Percentiles rank a stretch among this genome's conserved stretches.
Evolutionary conservation across 768 basidiomycete species (phyloP).

Genomic region (Naganishia kalamii): DNA sequence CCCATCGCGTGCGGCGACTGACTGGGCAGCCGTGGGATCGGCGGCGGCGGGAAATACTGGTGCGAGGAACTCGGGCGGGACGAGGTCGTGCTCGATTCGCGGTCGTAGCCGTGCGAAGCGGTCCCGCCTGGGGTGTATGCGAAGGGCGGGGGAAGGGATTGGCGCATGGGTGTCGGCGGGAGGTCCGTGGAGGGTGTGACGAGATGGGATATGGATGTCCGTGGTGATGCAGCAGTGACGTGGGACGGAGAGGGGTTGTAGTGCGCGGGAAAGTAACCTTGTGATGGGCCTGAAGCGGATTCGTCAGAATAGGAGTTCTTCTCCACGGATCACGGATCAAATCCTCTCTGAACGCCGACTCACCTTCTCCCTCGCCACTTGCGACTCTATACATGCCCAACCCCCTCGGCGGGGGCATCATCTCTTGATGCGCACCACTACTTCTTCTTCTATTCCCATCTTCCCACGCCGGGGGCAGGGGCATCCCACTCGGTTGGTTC

Average conservation of each 20-base stretch:
- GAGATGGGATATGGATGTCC: background rate
- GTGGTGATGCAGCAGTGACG: background rate
- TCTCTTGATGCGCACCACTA: too few species aligned
- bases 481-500: background rate
- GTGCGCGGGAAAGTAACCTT: too few species aligned
- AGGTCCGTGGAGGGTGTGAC: background rate
- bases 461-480: background rate
- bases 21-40: background rate
- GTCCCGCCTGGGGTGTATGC: constrained; percentile 3
- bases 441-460: background rate
- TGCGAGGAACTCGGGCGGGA: background rate
- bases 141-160: background rate
- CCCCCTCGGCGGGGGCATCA: background rate
- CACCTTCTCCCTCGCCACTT: background rate
- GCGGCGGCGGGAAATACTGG: background rate
- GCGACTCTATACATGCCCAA: background rate
- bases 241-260: too few species aligned
- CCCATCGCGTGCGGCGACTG: background rate
- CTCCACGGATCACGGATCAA: background rate
- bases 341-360: too few species aligned
- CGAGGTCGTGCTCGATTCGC: background rate
- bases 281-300: background rate
- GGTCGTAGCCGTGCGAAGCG: too few species aligned
- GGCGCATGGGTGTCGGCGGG: background rate
- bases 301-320: background rate